These are phyloP conservation scores for Penicillium soppii DNA, from an alignment of 495 filamentous ascomycete genomes.

Conservation along the genomic window DNA sequence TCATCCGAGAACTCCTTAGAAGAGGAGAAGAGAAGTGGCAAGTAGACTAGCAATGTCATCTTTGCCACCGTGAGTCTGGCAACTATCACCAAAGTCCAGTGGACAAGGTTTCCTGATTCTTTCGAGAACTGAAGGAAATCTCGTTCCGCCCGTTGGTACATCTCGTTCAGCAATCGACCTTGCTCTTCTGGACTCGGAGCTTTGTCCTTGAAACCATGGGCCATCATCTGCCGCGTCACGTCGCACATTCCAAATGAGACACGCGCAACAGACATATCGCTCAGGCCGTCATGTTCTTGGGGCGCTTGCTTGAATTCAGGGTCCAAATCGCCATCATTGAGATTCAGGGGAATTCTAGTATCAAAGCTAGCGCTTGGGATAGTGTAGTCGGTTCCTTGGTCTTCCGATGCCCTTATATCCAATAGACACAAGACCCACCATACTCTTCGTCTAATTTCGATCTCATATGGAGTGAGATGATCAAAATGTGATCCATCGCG, in stretches of 20 bases:
- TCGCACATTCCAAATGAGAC: slow-evolving; percentile 50
- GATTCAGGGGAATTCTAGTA: slow-evolving; percentile 67
- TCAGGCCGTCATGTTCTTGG: slow-evolving; percentile 54
- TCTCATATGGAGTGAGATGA: slow-evolving; percentile 58
- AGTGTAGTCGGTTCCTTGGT: slow-evolving; percentile 63
- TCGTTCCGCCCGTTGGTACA: slow-evolving; percentile 40
- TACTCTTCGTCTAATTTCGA: slow-evolving; percentile 69
- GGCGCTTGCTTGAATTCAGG: slow-evolving; percentile 59
- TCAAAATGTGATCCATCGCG: slow-evolving; percentile 65
- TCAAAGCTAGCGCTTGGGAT: slow-evolving; percentile 67
- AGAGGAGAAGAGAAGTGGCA: slow-evolving; percentile 43
- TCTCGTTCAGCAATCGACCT: slow-evolving; percentile 39
- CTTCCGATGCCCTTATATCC: slow-evolving; percentile 74
- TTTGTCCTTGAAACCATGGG: slow-evolving; percentile 29
- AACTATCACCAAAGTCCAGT: slow-evolving; percentile 45
- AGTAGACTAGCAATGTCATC: slow-evolving; percentile 45
- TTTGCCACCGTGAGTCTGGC: slow-evolving; percentile 41
- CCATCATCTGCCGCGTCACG: slow-evolving; percentile 50
- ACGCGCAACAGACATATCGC: slow-evolving; percentile 72
- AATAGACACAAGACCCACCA: slow-evolving; percentile 77
- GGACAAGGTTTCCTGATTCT: slow-evolving; percentile 33
- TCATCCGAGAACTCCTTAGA: slow-evolving; percentile 35
- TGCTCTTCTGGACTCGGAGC: slow-evolving; percentile 41
- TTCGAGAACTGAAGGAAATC: slow-evolving; percentile 44
- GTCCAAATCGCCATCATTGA: slow-evolving; percentile 74